Percentiles rank a stretch among this genome's conserved stretches.
phyloP scores from a whole-genome alignment of 306 rosid species.

The Delonix regia region DNA sequence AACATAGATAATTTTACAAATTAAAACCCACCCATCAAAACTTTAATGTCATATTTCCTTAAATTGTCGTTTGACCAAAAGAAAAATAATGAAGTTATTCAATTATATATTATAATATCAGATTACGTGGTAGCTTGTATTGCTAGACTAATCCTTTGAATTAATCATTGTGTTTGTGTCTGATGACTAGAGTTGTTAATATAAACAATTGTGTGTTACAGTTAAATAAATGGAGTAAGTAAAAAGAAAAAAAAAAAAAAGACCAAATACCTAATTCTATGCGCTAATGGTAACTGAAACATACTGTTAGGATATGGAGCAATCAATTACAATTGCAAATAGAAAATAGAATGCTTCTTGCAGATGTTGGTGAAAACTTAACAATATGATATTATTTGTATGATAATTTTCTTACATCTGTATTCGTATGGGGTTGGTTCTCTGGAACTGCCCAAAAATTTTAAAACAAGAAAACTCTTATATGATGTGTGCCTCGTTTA shows the following conservation, averaged over 20 bases:
- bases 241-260: too few relatives aligned
- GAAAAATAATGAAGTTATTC: neutral
- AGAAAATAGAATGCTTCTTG: neutral
- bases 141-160: neutral
- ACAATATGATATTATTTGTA: neutral
- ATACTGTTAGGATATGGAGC: neutral
- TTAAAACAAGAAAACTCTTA: too few relatives aligned
- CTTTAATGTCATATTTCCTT: neutral
- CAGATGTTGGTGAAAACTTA: neutral
- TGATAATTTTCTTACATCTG: slow-evolving; percentile 12
- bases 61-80: neutral
- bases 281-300: too few relatives aligned
- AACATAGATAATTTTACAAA: neutral
- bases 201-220: too few relatives aligned
- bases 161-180: too few relatives aligned
- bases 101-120: neutral
- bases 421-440: slow-evolving; percentile 41
- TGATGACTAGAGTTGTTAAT: too few relatives aligned
- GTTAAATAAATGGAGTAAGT: too few relatives aligned
- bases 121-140: neutral
- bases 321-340: neutral
- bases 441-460: neutral
- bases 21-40: neutral
- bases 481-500: neutral
- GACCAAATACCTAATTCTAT: too few relatives aligned